phyloP scores from a whole-genome alignment of 257 asterid species.

The Petrea volubilis region DNA sequence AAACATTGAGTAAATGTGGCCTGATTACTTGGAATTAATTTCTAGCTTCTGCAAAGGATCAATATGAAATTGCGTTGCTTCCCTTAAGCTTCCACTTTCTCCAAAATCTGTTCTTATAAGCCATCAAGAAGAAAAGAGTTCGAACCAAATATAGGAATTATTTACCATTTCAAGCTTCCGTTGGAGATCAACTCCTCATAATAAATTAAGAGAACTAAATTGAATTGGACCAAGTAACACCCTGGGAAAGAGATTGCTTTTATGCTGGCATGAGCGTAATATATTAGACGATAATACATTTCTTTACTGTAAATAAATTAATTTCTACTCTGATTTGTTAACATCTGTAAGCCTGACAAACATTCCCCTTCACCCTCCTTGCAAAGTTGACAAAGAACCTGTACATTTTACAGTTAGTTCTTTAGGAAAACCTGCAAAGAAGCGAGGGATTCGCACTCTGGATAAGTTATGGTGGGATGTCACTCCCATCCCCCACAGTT shows the following conservation, averaged over 20 bases:
- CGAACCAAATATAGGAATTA: too few relatives aligned
- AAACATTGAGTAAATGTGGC: too few relatives aligned
- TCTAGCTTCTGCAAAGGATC: not conserved
- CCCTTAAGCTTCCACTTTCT: too few relatives aligned
- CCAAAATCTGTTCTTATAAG: not conserved
- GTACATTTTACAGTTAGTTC: conserved; percentile 55
- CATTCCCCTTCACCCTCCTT: conserved; percentile 20
- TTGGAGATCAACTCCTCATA: not conserved
- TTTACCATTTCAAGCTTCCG: not conserved
- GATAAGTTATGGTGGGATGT: conserved; percentile 26
- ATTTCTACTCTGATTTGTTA: not conserved
- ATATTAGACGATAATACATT: conserved; percentile 16
- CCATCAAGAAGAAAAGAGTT: not conserved
- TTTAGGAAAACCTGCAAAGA: conserved; percentile 64
- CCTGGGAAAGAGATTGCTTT: not conserved
- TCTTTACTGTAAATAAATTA: conserved; percentile 11
- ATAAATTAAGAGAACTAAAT: too few relatives aligned
- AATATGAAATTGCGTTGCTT: not conserved
- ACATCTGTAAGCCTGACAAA: conserved; percentile 10
- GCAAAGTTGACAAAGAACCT: conserved; percentile 76
- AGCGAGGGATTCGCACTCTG: conserved; percentile 21
- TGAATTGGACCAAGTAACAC: too few relatives aligned
- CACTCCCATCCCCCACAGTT: conserved; percentile 39
- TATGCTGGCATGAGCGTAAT: not conserved
- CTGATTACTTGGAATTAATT: not conserved